Evolutionary conservation across 768 basidiomycete species (phyloP).

Genomic region (Collybiopsis luxurians): DNA sequence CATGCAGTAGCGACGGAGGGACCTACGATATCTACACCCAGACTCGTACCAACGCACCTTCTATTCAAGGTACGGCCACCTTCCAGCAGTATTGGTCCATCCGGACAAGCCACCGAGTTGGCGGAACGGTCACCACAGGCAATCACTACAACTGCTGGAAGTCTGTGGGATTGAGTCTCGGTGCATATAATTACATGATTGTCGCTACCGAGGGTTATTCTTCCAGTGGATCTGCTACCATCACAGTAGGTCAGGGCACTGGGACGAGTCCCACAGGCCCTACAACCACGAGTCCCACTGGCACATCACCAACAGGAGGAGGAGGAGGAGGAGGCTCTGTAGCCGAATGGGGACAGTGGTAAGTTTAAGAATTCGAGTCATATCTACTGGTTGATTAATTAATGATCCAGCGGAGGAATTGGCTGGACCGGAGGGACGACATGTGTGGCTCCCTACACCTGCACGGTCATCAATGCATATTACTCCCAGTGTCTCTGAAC

Average conservation of each 20-base stretch:
- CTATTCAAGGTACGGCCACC: conserved; percentile 15
- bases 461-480: conserved; percentile 11
- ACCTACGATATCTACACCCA: conserved; percentile 40
- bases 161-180: conserved; percentile 33
- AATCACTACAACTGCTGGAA: conserved; percentile 46
- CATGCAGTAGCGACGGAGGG: conserved; percentile 38
- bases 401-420: conserved; percentile 11
- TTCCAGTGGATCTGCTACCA: background rate
- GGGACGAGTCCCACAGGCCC: background rate
- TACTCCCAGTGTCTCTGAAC: conserved; percentile 9
- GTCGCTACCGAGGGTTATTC: background rate
- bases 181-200: conserved; percentile 43
- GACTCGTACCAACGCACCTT: conserved; percentile 33
- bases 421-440: conserved; percentile 16
- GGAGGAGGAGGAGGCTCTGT: background rate
- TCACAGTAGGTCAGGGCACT: background rate
- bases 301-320: background rate
- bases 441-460: conserved; percentile 14
- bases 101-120: conserved; percentile 31
- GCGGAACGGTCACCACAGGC: conserved; percentile 30
- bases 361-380: too few relatives aligned
- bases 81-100: conserved; percentile 49
- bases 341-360: background rate
- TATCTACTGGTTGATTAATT: too few relatives aligned
- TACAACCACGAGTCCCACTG: background rate